Evolutionary conservation across 371 early-diverging fungal genomes (phyloP).

Genomic region (Dentiscutata heterogama): DNA sequence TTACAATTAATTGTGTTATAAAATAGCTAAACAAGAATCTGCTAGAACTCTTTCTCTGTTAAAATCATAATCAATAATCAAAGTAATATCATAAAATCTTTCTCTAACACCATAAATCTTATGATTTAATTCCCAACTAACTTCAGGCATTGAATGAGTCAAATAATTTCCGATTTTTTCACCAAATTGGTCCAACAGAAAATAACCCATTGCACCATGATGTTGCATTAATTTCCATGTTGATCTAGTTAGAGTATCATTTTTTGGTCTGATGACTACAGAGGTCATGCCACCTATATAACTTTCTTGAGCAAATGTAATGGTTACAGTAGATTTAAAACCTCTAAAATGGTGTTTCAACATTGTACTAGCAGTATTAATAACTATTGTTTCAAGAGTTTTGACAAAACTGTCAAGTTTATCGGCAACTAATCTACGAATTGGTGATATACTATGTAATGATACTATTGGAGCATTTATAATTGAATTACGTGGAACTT

Average conservation of each 20-base stretch:
- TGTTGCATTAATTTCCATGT: not conserved
- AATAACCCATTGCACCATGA: not conserved
- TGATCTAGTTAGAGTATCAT: not conserved
- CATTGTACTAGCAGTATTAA: not conserved
- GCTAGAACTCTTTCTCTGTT: not conserved
- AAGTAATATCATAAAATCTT: constrained; percentile 19
- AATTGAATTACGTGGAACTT: not conserved
- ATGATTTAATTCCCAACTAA: constrained; percentile 23
- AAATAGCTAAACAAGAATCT: no score
- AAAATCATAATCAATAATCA: constrained; percentile 13
- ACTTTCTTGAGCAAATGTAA: constrained; percentile 18
- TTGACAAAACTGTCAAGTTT: constrained; percentile 20
- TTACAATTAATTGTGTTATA: no score
- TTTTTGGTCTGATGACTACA: not conserved
- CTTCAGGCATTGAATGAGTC: not conserved
- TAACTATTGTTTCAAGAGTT: not conserved
- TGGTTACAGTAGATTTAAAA: not conserved
- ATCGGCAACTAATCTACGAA: not conserved
- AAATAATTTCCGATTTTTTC: not conserved
- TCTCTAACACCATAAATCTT: constrained; percentile 5
- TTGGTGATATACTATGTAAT: not conserved
- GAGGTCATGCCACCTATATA: constrained; percentile 5
- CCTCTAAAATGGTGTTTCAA: not conserved
- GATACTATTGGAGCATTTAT: no score
- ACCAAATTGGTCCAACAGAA: constrained; percentile 7